Base-by-base conservation (phyloP, 768 basidiomycete genomes). In the Nidularia sp. region DNA sequence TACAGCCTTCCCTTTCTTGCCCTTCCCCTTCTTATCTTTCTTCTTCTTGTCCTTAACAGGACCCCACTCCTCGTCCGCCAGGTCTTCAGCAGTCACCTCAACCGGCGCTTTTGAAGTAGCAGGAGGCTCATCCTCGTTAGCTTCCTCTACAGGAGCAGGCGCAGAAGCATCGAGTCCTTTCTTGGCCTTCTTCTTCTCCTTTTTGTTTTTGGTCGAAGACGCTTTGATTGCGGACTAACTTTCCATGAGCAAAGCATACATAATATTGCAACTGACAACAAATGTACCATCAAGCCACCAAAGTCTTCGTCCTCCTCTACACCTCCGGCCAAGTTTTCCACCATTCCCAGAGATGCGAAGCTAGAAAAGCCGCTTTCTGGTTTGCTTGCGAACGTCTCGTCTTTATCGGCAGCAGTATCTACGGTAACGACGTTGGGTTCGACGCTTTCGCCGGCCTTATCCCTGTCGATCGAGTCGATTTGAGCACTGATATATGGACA, bases 11-110 rank as follows among this genome's bases (percentile, higher is more conserved):
- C 42, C 51, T 25, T 45, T 78, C 70, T 80, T 80, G 22, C 66
- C 73, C 60, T 81, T 83, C n/a, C 72, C 72, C 63, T 81, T 81
- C 70, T 82, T 82, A 45, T 72, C 75, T 63, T 84, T 83, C 72
- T 83, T 84, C 53, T 75, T 79, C 66, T 84, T 85, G 59, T 76
- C 77, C 60, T 83, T 81, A 35, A 78, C 77, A 0, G 78, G 76
- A 7, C 79, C 85, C 78, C 83, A 86, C 64, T 90, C 88, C 55
- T 84, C 85, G 60, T 89, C 85, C 18, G 85, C 84, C 55, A 85
- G 72, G 59, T 87, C 86, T 43, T 88, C 86, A n/a, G 86, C 83
- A 15, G 81, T 81, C 47, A 80, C 74, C 51, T 82, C 74, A 13
- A 79, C 65, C 7, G 79, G 70, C 39, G 61, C 65, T 61, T 80